These are phyloP conservation scores for Thielaviopsis cerberus DNA, from an alignment of 2,329 filamentous ascomycete genomes.

Conservation along the genomic window DNA sequence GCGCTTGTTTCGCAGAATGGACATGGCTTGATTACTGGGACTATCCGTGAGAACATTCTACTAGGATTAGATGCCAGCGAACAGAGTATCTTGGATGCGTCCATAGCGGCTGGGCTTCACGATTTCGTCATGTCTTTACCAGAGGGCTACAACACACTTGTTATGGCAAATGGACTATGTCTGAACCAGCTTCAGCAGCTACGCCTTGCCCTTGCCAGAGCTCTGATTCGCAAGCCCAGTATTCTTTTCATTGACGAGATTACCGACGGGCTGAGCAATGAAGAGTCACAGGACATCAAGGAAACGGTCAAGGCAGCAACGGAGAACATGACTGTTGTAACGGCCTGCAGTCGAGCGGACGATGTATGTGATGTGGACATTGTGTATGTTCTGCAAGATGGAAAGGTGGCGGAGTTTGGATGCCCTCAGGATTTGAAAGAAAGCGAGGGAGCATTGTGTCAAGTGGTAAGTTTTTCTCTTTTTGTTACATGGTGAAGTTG, in stretches of 20 bases:
- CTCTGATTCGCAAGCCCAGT: conserved; percentile 39
- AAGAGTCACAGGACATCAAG: conserved; percentile 36
- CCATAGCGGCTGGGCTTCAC: conserved; percentile 46
- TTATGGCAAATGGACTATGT: conserved; percentile 35
- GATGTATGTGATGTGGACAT: conserved; percentile 25
- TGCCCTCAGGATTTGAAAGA: conserved; percentile 34
- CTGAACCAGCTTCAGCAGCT: conserved; percentile 48
- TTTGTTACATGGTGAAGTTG: too few species aligned
- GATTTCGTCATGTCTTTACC: conserved; percentile 60
- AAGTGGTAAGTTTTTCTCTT: conserved; percentile 28
- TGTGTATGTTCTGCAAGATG: conserved; percentile 27
- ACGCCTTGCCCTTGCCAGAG: conserved; percentile 45
- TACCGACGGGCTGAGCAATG: conserved; percentile 43
- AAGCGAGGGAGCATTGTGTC: conserved; percentile 30
- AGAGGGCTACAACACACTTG: conserved; percentile 26
- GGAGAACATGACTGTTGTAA: conserved; percentile 21
- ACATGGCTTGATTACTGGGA: conserved; percentile 20
- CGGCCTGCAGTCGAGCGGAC: conserved; percentile 24
- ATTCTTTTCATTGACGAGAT: conserved; percentile 52
- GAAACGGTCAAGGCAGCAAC: conserved; percentile 29
- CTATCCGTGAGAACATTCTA: conserved; percentile 50
- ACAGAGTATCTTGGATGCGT: conserved; percentile 4
- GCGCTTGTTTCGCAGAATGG: conserved; percentile 41
- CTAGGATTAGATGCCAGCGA: conserved; percentile 18
- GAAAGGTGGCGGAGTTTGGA: conserved; percentile 24